Conservation (phyloP, 1,284 basidiomycete species). For the Boletus semigastroideus region DNA sequence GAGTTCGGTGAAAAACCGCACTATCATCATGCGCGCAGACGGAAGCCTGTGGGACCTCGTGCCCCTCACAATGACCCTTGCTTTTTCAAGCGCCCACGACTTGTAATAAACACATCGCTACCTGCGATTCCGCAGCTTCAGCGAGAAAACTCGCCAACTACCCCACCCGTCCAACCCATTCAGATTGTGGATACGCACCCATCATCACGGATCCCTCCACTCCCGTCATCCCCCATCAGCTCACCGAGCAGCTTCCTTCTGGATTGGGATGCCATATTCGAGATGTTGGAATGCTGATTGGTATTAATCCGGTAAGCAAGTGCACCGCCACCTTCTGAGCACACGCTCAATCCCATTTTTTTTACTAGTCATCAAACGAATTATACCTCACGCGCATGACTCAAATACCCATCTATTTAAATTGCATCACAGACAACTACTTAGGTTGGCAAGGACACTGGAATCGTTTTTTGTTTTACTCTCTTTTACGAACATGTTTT, state of each 20-base stretch:
- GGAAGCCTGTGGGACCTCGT: slow-evolving; percentile 28
- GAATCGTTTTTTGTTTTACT: neutral
- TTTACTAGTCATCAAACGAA: neutral
- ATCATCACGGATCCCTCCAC: slow-evolving; percentile 1
- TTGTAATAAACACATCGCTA: slow-evolving; percentile 16
- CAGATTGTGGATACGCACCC: slow-evolving; percentile 5
- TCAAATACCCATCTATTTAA: slow-evolving; percentile 8
- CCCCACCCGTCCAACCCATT: slow-evolving; percentile 9
- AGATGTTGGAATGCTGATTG: slow-evolving; percentile 23
- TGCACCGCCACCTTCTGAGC: neutral
- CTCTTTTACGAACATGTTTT: no score
- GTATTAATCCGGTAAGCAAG: slow-evolving; percentile 19
- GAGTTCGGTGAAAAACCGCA: slow-evolving; percentile 7
- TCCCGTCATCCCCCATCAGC: neutral
- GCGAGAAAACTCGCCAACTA: slow-evolving; percentile 8
- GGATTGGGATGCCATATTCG: slow-evolving; percentile 37
- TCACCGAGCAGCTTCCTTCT: slow-evolving; percentile 27
- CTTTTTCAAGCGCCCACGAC: slow-evolving; percentile 10
- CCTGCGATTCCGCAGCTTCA: slow-evolving; percentile 9
- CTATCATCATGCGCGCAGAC: slow-evolving; percentile 8
- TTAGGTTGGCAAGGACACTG: slow-evolving; percentile 10
- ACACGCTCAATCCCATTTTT: neutral
- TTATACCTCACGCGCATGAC: slow-evolving; percentile 5
- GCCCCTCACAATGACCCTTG: slow-evolving; percentile 12
- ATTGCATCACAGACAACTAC: slow-evolving; percentile 3